phyloP scores from a whole-genome alignment of 139 green algal genomes.

The Coelastrella sp. region DNA sequence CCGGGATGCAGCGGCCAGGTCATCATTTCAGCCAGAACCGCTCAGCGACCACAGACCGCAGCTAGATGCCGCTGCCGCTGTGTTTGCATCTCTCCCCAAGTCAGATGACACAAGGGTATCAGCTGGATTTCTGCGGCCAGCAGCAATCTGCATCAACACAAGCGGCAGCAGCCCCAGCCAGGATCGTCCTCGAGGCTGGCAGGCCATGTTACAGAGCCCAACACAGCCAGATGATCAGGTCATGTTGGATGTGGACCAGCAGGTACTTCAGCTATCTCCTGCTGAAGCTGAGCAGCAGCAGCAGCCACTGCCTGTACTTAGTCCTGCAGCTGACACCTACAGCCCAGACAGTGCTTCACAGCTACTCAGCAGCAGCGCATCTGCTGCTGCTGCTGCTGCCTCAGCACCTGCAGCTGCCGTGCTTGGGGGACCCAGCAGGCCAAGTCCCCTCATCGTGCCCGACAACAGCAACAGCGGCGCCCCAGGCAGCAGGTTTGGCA shows the following conservation, averaged over 20 bases:
- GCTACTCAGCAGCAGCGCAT: neutral
- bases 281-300: neutral
- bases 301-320: neutral
- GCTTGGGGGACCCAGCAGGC: neutral
- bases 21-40: neutral
- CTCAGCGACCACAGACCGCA: neutral
- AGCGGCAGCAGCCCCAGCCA: constrained; percentile 10
- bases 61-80: constrained; percentile 11
- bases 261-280: neutral
- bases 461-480: neutral
- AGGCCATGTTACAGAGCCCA: constrained; percentile 16
- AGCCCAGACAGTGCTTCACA: neutral
- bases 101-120: too few species aligned
- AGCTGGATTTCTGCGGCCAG: neutral
- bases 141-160: neutral
- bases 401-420: neutral
- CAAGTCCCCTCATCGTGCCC: neutral
- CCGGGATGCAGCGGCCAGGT: neutral
- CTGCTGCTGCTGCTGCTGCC: neutral
- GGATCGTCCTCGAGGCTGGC: constrained; percentile 13
- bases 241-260: neutral
- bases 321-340: neutral
- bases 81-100: neutral
- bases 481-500: neutral
- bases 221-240: neutral